Conservation (phyloP, 192 early-diverging fungal genomes). For the Mortierella antarctica region DNA sequence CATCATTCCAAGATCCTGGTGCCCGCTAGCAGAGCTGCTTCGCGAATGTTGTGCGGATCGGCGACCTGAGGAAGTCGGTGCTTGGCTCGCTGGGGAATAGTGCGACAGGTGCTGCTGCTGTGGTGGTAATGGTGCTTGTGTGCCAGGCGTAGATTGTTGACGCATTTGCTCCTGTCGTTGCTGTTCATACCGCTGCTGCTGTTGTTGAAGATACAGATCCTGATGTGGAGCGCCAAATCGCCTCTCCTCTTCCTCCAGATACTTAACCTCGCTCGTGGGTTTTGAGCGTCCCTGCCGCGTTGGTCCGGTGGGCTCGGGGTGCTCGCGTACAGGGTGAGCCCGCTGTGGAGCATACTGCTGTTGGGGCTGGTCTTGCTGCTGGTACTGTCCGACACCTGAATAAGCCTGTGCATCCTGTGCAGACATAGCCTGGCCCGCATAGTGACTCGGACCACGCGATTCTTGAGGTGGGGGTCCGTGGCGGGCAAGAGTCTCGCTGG, state of each 20-base stretch:
- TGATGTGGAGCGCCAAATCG: background rate
- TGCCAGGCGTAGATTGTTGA: slow-evolving; percentile 4
- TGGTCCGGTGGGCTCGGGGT: background rate
- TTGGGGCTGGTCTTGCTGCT: too few species aligned
- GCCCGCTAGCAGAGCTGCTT: slow-evolving; percentile 23
- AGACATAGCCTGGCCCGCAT: background rate
- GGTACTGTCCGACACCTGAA: too few species aligned
- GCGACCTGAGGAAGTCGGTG: background rate
- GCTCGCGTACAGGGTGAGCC: background rate
- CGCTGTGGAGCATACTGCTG: background rate
- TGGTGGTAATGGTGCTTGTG: background rate
- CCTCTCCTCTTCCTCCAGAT: slow-evolving; percentile 4
- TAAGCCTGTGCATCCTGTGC: too few species aligned
- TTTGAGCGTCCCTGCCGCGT: too few species aligned
- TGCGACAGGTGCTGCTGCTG: slow-evolving; percentile 15
- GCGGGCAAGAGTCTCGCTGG: background rate
- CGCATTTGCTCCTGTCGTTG: slow-evolving; percentile 29
- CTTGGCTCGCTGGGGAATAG: background rate
- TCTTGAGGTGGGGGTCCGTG: background rate
- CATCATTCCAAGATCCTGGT: slow-evolving; percentile 18
- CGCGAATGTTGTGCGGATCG: slow-evolving; percentile 29
- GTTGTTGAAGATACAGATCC: slow-evolving; percentile 5
- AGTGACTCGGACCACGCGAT: background rate
- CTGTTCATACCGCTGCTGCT: slow-evolving; percentile 6
- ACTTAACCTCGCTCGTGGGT: background rate